Evolutionary conservation across 2,329 filamentous ascomycete species (phyloP), one percentile per base, ranked within the genome.

Genomic region (Didymella sp.): DNA sequence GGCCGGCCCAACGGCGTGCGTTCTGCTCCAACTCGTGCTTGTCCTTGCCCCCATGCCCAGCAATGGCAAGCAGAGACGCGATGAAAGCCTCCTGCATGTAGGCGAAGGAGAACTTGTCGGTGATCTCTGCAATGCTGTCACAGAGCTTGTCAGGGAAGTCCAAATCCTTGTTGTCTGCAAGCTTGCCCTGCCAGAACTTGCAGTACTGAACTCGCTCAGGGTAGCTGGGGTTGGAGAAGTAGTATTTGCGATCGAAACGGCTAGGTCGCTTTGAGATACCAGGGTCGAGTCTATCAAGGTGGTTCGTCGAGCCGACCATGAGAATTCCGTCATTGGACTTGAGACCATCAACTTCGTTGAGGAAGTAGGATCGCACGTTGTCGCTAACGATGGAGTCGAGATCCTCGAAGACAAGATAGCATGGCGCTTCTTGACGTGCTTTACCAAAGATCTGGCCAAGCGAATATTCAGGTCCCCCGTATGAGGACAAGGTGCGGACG

Each of bases 291-390:
- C 82, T 80, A 31, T 90, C 87, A 5, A 90, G 79, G 62, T 82
- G 79, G 66, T 89, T 89, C 0, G 87, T 89, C 50, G 82, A 86
- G 27, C 84, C 86, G 25, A 89, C 80, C 77, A 91, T 88, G 64
- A 90, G 83, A 49, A 90, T 89, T 11, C 88, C 88, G 61, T 90
- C 85, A 61, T 91, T 91, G 60, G 80, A 83, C 64, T 85, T 84
- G 11, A 91, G 82, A 0, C 88, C 88, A 60, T 91, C 88, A 3
- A 90, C 84, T 72, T 90, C 87, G 69, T 90, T 91, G 44, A 90
- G 79, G 75, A 91, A 91, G 77, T 89, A 90, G 49, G 82, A 86
- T 25, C 88, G 80, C 13, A 88, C 84, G 2, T 69, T 61, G 51
- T 87, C 83, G 11, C 80, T 81, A 41, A 91, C 83, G 30, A 90